phyloP scores from a whole-genome alignment of 306 rosid genomes.

The Casuarina cunninghamiana region DNA sequence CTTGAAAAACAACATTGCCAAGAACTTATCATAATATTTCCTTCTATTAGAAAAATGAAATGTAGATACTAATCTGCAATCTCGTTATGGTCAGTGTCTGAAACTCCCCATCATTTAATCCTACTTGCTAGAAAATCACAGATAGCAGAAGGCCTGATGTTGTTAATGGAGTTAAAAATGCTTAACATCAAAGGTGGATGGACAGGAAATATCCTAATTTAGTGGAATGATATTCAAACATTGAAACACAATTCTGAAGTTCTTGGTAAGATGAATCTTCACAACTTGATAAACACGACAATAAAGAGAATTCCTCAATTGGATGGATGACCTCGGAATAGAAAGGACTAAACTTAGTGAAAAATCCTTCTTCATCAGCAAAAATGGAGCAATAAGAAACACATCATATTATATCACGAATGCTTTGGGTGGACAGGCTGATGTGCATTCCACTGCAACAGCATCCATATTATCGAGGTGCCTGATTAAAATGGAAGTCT shows the following conservation, averaged over 20 bases:
- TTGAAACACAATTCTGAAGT: not conserved
- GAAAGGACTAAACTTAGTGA: not conserved
- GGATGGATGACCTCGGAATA: not conserved
- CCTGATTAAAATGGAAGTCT: slow-evolving; percentile 43
- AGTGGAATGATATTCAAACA: slow-evolving; percentile 2
- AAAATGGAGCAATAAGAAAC: not conserved
- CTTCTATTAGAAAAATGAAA: not conserved
- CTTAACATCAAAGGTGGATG: slow-evolving; percentile 4
- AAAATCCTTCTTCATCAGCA: not conserved
- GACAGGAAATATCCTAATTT: slow-evolving; percentile 1
- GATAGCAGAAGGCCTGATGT: not conserved
- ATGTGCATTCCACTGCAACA: slow-evolving; percentile 79
- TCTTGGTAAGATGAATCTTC: not conserved
- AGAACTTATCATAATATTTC: not conserved
- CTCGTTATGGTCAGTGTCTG: too few relatives aligned
- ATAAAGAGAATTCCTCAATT: not conserved
- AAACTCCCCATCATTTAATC: too few relatives aligned
- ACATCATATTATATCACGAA: slow-evolving; percentile 29
- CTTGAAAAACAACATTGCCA: too few relatives aligned
- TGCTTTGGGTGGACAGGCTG: slow-evolving; percentile 39
- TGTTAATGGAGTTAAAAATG: not conserved
- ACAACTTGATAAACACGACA: not conserved
- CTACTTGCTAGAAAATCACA: too few relatives aligned
- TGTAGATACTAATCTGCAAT: too few relatives aligned
- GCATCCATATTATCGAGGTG: slow-evolving; percentile 90